Conservation (phyloP, 2,329 filamentous ascomycete species). For the Claviceps capensis region DNA sequence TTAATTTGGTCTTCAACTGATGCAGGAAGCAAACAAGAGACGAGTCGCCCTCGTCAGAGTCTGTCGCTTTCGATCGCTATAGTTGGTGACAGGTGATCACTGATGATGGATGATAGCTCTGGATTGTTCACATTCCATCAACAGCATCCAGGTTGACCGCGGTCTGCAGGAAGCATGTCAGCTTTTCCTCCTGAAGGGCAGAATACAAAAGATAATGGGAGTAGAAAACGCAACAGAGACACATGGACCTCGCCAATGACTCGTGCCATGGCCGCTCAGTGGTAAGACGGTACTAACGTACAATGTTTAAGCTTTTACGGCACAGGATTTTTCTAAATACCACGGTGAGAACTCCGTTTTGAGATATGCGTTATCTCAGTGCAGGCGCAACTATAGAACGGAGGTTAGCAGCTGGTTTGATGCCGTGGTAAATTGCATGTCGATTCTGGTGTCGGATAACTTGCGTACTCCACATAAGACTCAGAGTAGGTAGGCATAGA, state of each 20-base stretch:
- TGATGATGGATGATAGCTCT: conserved; percentile 3
- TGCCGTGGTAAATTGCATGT: neutral
- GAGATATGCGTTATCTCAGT: neutral
- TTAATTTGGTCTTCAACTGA: neutral
- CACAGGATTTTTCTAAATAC: neutral
- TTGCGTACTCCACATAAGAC: neutral
- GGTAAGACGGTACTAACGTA: neutral
- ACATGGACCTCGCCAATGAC: neutral
- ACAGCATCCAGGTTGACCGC: neutral
- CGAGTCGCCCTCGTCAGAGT: conserved; percentile 1
- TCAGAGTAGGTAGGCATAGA: neutral
- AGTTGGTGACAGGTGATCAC: conserved; percentile 1
- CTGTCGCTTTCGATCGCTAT: conserved; percentile 7
- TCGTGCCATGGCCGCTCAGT: neutral
- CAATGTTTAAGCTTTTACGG: neutral
- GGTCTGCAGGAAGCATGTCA: neutral
- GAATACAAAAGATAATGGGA: neutral
- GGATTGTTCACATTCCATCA: conserved; percentile 1
- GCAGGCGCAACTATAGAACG: neutral
- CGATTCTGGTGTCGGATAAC: neutral
- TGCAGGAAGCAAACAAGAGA: conserved; percentile 3
- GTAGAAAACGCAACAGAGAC: neutral
- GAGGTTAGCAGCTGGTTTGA: neutral
- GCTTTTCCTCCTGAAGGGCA: neutral
- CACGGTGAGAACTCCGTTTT: neutral